Conservation (phyloP, 768 basidiomycete species). For the Gyrodon lividus region DNA sequence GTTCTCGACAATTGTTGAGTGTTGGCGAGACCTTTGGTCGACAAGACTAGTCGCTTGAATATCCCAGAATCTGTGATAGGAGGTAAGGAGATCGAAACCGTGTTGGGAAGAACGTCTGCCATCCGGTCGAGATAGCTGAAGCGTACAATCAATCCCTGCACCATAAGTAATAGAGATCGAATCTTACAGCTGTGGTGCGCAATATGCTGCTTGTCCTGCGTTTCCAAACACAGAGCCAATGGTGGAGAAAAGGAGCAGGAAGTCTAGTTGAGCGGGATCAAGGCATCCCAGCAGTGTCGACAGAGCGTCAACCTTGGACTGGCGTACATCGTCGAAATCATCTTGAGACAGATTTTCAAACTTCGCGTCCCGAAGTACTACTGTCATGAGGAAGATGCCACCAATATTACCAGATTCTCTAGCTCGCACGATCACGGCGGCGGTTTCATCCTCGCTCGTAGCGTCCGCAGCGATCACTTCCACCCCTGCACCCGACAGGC, state of each 20-base stretch:
- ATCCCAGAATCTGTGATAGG: conserved; percentile 22
- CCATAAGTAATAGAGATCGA: not conserved
- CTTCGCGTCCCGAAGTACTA: conserved; percentile 20
- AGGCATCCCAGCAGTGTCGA: conserved; percentile 10
- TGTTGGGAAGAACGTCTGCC: conserved; percentile 17
- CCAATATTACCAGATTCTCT: conserved; percentile 16
- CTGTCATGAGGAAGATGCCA: conserved; percentile 22
- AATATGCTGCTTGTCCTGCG: conserved; percentile 26
- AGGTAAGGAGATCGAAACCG: conserved; percentile 22
- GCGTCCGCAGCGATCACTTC: conserved; percentile 18
- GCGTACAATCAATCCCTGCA: not conserved
- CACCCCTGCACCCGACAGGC: conserved; percentile 10
- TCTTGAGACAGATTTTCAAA: conserved; percentile 22
- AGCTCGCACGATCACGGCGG: conserved; percentile 8
- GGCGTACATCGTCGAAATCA: conserved; percentile 17
- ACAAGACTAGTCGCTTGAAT: conserved; percentile 13
- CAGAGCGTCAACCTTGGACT: conserved; percentile 19
- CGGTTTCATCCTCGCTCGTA: conserved; percentile 8
- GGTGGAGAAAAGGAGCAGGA: conserved; percentile 24
- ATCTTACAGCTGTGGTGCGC: conserved; percentile 14
- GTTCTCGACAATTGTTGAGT: conserved; percentile 10
- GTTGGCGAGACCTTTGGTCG: conserved; percentile 11
- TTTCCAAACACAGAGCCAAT: conserved; percentile 25
- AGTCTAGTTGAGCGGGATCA: conserved; percentile 17
- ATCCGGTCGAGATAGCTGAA: conserved; percentile 20